phyloP scores from a whole-genome alignment of 2,329 filamentous ascomycete species.

The Colletotrichum sp. region DNA sequence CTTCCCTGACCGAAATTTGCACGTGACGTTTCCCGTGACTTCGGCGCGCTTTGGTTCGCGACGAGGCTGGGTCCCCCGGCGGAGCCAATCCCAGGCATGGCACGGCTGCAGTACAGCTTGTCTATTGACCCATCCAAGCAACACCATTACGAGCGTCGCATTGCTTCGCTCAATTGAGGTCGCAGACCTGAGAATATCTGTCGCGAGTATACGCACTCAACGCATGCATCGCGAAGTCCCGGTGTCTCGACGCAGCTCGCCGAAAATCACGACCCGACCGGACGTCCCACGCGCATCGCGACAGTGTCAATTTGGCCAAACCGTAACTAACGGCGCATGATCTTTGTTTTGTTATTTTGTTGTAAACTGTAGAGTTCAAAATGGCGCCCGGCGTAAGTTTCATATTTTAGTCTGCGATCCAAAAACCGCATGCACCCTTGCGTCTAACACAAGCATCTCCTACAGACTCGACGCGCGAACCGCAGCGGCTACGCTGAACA shows the following conservation, averaged over 20 bases:
- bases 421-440: conserved; percentile 26
- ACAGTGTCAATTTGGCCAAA: neutral
- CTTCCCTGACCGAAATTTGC: neutral
- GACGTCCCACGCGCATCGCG: neutral
- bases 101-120: neutral
- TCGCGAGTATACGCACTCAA: neutral
- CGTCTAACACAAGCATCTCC: conserved; percentile 22
- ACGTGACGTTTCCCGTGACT: neutral
- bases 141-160: neutral
- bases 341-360: neutral
- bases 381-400: conserved; percentile 46
- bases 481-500: conserved; percentile 63
- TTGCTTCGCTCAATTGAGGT: neutral
- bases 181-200: neutral
- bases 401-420: neutral
- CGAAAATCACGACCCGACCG: neutral
- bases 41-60: neutral
- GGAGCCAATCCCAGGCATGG: conserved; percentile 1
- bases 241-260: neutral
- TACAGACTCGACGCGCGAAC: conserved; percentile 61
- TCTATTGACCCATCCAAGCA: neutral
- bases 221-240: neutral
- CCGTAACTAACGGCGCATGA: neutral
- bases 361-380: neutral
- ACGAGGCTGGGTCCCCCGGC: neutral